These are phyloP conservation scores for Anisodus tanguticus DNA, from an alignment of 257 asterid species.

Conservation along the genomic window DNA sequence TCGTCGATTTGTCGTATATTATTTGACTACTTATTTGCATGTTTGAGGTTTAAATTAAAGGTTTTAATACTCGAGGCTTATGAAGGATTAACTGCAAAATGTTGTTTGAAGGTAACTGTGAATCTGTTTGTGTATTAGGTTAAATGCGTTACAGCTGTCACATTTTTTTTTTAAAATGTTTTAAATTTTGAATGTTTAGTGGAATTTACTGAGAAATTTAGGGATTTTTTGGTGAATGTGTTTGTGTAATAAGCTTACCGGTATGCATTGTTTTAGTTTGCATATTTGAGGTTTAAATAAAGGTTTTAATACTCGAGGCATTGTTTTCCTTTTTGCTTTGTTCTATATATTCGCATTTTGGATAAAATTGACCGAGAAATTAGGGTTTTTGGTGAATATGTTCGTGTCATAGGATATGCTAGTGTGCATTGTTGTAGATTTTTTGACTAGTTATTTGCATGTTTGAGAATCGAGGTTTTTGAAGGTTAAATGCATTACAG, in stretches of 20 bases:
- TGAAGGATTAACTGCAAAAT: too few relatives aligned
- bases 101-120: too few relatives aligned
- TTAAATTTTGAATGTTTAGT: not conserved
- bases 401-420: not conserved
- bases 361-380: conserved; percentile 9
- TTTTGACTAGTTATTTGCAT: not conserved
- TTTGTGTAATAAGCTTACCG: not conserved
- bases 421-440: not conserved
- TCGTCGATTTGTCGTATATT: too few relatives aligned
- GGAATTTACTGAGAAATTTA: not conserved
- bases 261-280: not conserved
- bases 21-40: too few relatives aligned
- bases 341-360: not conserved
- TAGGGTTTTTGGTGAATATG: not conserved
- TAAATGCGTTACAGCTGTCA: not conserved
- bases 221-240: not conserved
- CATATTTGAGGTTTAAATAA: not conserved
- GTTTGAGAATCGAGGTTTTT: not conserved
- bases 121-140: too few relatives aligned
- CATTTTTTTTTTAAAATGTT: not conserved
- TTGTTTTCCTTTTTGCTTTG: not conserved
- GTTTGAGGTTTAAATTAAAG: too few relatives aligned
- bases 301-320: not conserved
- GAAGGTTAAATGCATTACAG: not conserved
- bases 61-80: too few relatives aligned